Base-by-base conservation (phyloP, 192 early-diverging fungal species). In the Fimicolochytrium jonesii region DNA sequence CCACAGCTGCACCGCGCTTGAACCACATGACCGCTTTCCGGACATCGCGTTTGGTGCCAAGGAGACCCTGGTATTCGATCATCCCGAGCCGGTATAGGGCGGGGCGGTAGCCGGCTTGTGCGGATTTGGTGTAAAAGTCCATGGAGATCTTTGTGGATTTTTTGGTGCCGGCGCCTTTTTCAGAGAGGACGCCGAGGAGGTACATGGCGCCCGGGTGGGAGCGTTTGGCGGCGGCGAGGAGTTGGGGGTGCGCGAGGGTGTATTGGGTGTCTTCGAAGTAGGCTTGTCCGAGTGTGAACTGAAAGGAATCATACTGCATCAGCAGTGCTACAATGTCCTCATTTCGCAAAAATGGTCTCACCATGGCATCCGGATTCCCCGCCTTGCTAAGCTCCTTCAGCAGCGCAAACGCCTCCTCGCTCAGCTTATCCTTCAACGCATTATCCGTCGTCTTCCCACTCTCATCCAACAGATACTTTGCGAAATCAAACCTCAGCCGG, bases 1-100 rank as follows among this genome's bases (percentile, higher is more conserved):
- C 82, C 79, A 45, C 80, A 57, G 23, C 83, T 5, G 92, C 89
- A 5, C 88, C 81, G 47, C 88, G 81, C 65, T 90, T 86, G 57
- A 98, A 77, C 72, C 89, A 94, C 35, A 86, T 79, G 37, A 94
- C 71, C 4, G 86, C 93, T 55, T 88, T 79, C 59, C 79, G 79
- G 51, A 88, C 68, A 66, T 92, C 86, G 36, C 67, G 67, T 31
- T 77, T 69, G 51, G 82, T 79, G 53, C 82, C 74, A 22, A 95
- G 70, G 43, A 86, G 75, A 46, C 93, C 93, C 17, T 81, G 71
- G 62, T 95, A 66, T 31, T 86, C 85, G 46, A 88, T 82, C 65
- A 77, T 77, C 3, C 92, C 88, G 69, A 94, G 67, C 42, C 90
- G 82, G 81, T 89, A 76, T 69, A 79, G 67, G n/a, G 69, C 68